Conservation (phyloP, 306 rosid genomes). For the Medicago truncatula region DNA sequence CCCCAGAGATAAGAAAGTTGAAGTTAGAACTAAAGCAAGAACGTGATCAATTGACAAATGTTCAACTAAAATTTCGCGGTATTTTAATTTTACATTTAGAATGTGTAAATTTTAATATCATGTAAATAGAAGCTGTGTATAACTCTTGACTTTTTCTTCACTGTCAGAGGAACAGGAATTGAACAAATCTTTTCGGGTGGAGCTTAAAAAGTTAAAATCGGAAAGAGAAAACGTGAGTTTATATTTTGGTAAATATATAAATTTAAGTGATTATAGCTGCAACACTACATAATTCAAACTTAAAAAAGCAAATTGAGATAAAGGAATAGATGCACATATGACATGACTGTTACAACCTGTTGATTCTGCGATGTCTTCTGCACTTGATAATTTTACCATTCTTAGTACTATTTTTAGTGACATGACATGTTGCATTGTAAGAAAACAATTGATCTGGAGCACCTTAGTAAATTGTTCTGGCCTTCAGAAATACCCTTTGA, state of each 20-base stretch:
- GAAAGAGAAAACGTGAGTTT: conserved; percentile 77
- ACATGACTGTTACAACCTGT: conserved; percentile 21
- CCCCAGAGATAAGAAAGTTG: conserved; percentile 60
- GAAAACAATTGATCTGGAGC: conserved; percentile 8
- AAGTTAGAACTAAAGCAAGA: conserved; percentile 72
- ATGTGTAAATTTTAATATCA: conserved; percentile 25
- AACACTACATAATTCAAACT: conserved; percentile 17
- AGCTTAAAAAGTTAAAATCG: conserved; percentile 61
- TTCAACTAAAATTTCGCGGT: conserved; percentile 64
- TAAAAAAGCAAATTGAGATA: conserved; percentile 18
- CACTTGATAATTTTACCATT: not conserved
- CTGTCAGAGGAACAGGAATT: conserved; percentile 74
- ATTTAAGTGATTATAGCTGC: conserved; percentile 18
- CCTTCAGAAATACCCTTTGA: conserved; percentile 22
- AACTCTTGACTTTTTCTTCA: conserved; percentile 33
- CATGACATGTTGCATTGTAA: conserved; percentile 6
- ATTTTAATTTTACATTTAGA: conserved; percentile 40
- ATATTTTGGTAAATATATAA: conserved; percentile 13
- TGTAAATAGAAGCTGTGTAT: conserved; percentile 26
- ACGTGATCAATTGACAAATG: conserved; percentile 49
- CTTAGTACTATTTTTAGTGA: conserved; percentile 21
- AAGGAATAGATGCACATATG: conserved; percentile 21
- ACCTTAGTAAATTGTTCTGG: not conserved
- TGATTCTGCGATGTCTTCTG: conserved; percentile 17
- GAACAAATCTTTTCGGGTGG: conserved; percentile 68